These are phyloP conservation scores for Drechslera avenae DNA, from an alignment of 2,329 filamentous ascomycete genomes.

Conservation along the genomic window DNA sequence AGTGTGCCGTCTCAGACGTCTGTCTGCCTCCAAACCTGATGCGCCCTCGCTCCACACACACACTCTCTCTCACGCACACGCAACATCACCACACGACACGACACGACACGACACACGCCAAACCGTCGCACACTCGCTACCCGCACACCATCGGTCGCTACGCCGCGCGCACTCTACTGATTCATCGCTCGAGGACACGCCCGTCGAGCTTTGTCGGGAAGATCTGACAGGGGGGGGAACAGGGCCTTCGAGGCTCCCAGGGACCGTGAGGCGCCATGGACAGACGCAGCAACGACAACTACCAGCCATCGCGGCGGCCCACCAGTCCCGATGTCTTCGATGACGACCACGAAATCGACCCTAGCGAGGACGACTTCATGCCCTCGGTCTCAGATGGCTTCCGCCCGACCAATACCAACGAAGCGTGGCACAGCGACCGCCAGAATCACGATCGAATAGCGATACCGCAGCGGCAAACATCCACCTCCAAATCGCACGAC, in stretches of 20 bases:
- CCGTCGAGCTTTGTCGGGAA: constrained; percentile 22
- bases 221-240: constrained; percentile 30
- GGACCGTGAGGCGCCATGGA: constrained; percentile 46
- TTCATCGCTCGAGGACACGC: constrained; percentile 15
- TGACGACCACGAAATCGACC: constrained; percentile 54
- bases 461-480: constrained; percentile 30
- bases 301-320: constrained; percentile 36
- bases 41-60: constrained; percentile 14
- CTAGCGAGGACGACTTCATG: constrained; percentile 50
- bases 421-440: constrained; percentile 24
- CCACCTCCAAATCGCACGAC: constrained; percentile 27
- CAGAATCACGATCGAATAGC: constrained; percentile 34
- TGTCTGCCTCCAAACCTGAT: constrained; percentile 30
- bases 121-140: constrained; percentile 26
- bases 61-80: no score
- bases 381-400: constrained; percentile 54
- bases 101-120: constrained; percentile 30
- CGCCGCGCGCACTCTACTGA: constrained; percentile 18
- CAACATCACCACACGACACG: no score
- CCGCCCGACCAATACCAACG: constrained; percentile 44
- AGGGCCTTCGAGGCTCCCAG: constrained; percentile 38
- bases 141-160: constrained; percentile 16
- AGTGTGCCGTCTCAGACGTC: constrained; percentile 26
- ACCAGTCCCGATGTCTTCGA: constrained; percentile 54
- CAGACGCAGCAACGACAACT: constrained; percentile 42